Base-by-base conservation (phyloP, 345 rosid species). In the Brassica carinata region DNA sequence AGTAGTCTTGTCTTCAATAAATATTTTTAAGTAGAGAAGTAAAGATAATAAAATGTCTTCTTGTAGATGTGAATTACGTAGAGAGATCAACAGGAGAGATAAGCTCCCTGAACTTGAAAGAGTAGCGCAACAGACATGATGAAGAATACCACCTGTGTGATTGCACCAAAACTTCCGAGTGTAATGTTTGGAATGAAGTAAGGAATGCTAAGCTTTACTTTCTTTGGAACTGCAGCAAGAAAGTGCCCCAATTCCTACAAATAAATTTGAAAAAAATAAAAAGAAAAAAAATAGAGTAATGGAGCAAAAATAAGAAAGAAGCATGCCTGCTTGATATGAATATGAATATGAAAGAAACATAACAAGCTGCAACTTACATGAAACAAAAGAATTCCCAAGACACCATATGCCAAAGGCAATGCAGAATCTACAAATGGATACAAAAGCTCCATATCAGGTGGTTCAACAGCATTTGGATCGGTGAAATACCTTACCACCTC, bases 151-250 rank as follows among this genome's bases (percentile, higher is more conserved):
- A 90, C 99, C 94, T 92, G 99, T 73, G 99, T 95, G 82, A 95
- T 92, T 73, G 99, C 98, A 73, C 98, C 97, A 84, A 95, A 95
- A 83, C 99, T 95, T 33, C 99, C 99, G 77, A 95, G 98, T 14
- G 99, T 95, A 29, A 91, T 92, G 85, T 95, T 92, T 45, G 98
- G 99, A 85, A 95, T 90, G 83, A 92, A 90, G 84, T 79, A 95
- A 26, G 99, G 99, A 81, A 95, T 92, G 87, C 98, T 92, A 73
- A 95, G 86, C 69, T 91, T 92, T 69, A 92, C 98, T 87, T 89
- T 92, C 87, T 89, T 94, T 0, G 98, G 98, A 73, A 90, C 88
- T 75, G 98, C 98, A 81, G 92, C 94, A 79, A 94, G 82, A 86
- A 89, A 84, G 79, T 92, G 98, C 53, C 97, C 98, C 67, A 94